Base-by-base conservation (phyloP, 2,329 filamentous ascomycete species). In the Aspergillus spinulosporus region DNA sequence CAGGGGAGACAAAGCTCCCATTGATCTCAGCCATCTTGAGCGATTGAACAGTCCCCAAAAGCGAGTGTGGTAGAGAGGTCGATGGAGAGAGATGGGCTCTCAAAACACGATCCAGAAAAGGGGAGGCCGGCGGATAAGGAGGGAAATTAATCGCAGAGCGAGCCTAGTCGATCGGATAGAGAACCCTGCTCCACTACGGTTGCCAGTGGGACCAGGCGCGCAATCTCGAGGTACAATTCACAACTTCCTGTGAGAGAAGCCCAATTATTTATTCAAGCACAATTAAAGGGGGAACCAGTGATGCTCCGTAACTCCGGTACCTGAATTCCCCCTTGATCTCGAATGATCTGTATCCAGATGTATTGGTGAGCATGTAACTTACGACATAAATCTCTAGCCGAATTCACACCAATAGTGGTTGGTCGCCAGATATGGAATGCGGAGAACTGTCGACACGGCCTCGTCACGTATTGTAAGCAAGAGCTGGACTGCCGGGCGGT, bases 1-100 rank as follows among this genome's bases (percentile, higher is more conserved):
- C 72, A 48, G 87, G 85, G 71, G 88, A 90, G 67, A 83, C 82
- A 66, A 90, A 87, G 72, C 83, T 87, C 66, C 84, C 83, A 73
- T 88, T 88, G 66, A 84, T 75, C 65, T 80, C 80, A 63, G 66
- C 72, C 73, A 76, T 75, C 42, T 63, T 58, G 62, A 58, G 43
- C 44, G 46, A 58, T 51, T 53, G 50, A 59, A 31, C 52, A 60
- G 54, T 45, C 50, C 37, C 50, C 50, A 21, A 9, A 45, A 46
- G 61, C 57, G 59, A 63, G 56, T 45, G 49, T 54, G 59, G 62
- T 62, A 51, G 47, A 44, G 49, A 51, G 37, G 49, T 57, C 53
- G 43, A 49, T 50, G 58, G 45, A 21, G 34, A 34, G 46, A 48
- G 45, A 53, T 29, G 21, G 39, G 7, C 39, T 42, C 39, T n/a